Evolutionary conservation across 2,329 filamentous ascomycete genomes (phyloP).

Genomic region (Apiospora marii): DNA sequence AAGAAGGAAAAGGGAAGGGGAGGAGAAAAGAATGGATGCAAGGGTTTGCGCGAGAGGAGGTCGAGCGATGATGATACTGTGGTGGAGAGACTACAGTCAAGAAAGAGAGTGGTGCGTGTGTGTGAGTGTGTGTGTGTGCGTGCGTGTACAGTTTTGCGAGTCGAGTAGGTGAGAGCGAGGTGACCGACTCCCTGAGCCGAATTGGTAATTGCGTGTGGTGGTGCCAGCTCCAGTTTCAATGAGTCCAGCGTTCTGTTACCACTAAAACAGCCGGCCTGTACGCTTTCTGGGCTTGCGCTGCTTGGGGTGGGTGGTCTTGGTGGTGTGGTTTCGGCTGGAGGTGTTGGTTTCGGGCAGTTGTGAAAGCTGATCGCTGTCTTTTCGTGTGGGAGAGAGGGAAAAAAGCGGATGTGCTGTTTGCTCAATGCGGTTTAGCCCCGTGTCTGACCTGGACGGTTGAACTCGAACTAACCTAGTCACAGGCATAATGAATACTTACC

Average conservation of each 20-base stretch:
- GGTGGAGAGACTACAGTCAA: conserved; percentile 18
- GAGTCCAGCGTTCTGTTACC: conserved; percentile 18
- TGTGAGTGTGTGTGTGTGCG: neutral
- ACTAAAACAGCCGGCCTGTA: conserved; percentile 16
- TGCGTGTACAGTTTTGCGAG: conserved; percentile 19
- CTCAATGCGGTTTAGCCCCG: conserved; percentile 18
- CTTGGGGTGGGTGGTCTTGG: conserved; percentile 19
- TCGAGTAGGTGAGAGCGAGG: conserved; percentile 17
- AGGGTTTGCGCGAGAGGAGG: conserved; percentile 20
- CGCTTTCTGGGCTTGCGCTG: conserved; percentile 3
- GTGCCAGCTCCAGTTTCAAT: conserved; percentile 20
- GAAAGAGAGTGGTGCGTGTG: conserved; percentile 15
- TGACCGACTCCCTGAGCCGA: conserved; percentile 20
- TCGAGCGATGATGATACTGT: conserved; percentile 20
- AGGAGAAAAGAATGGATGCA: conserved; percentile 23
- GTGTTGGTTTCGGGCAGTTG: conserved; percentile 24
- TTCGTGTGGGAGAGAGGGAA: conserved; percentile 10
- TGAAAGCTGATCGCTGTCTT: conserved; percentile 24
- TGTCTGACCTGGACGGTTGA: conserved; percentile 10
- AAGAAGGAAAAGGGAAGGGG: conserved; percentile 14
- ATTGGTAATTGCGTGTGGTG: conserved; percentile 21
- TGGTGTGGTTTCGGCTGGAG: conserved; percentile 25
- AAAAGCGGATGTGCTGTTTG: conserved; percentile 7
- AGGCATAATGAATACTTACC: neutral
- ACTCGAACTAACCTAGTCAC: conserved; percentile 14